Base-by-base conservation (phyloP, 176 grass and related monocot species). In the Carex scoparia region DNA sequence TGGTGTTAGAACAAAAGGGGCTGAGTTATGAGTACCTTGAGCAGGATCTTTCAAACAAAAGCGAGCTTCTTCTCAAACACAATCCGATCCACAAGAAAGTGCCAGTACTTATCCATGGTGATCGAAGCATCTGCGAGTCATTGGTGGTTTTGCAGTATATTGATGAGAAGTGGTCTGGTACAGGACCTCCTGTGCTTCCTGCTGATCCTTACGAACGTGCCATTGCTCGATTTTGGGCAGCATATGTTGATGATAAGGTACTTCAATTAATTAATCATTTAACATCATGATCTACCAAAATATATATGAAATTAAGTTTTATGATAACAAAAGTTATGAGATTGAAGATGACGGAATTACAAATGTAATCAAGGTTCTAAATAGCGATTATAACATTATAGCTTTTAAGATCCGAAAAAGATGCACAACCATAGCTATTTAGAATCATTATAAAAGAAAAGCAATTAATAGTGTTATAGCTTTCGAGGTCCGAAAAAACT, bases 221-320 rank as follows among this genome's bases (percentile, higher is more conserved):
- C 40, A 4, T 78, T 30, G 89, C 89, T 10, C 86, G 91, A 14
- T 93, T 93, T 78, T 93, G 89, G 91, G 86, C 84, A 27, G 16
- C 51, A 0, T 93, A 75, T 3, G 3, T 87, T 49, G 89, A 93
- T 35, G 75, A 79, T n/a, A 79, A 88, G 28, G 86, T 90, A 49
- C 2, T 48, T 15, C 2, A 5, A 7, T 6, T 69, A 40, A 16
- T 18, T 18, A 42, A 16, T 18, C 16, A 6, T 38, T 78, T 8
- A 11, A 10, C 14, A 32, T 55, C 46, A 56, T 13, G 27, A 53
- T 55, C 28, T 13, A 13, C 42, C 7, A 51, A n/a, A 19, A 10
- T n/a, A 48, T 16, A 48, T 13, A 27, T 13, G 73, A 53, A 27
- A 55, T 78, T 46, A 46, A 46, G 7, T 46, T 40, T 4, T 40